Conservation (phyloP, 2,329 filamentous ascomycete species). For the Penicillium brevicompactum region DNA sequence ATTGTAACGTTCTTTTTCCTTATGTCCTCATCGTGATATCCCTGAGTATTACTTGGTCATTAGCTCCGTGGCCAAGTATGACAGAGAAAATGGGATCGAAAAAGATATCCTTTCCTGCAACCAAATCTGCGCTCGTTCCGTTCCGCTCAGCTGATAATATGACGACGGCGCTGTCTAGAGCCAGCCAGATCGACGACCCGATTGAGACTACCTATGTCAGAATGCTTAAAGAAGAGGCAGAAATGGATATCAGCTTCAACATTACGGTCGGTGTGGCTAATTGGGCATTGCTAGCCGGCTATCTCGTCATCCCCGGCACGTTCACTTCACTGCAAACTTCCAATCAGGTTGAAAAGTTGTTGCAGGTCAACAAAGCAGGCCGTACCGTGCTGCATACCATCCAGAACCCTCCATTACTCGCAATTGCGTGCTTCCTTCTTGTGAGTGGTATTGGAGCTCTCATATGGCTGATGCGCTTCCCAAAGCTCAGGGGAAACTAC, state of each 20-base stretch:
- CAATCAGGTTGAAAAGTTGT: slow-evolving; percentile 25
- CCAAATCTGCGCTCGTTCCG: background rate
- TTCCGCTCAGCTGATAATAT: background rate
- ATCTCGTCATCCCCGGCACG: slow-evolving; percentile 36
- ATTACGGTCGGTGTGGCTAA: slow-evolving; percentile 48
- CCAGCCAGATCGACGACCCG: background rate
- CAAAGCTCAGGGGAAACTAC: too few species aligned
- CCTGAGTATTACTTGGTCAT: background rate
- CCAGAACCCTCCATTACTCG: too few species aligned
- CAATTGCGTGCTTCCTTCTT: too few species aligned
- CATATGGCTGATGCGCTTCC: too few species aligned
- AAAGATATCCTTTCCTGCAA: background rate
- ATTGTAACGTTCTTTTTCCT: background rate
- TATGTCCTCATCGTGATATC: background rate
- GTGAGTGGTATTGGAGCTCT: too few species aligned
- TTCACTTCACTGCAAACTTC: slow-evolving; percentile 10
- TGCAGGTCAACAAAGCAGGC: too few species aligned
- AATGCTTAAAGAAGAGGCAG: slow-evolving; percentile 53
- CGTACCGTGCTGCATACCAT: too few species aligned
- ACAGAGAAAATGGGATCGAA: background rate
- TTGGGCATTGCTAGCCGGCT: slow-evolving; percentile 56
- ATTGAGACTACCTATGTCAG: slow-evolving; percentile 36
- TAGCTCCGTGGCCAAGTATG: background rate
- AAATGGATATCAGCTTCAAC: slow-evolving; percentile 51
- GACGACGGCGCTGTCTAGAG: background rate